These are phyloP conservation scores for Gryganskiella cystojenkinii DNA, from an alignment of 192 early-diverging fungal genomes.

Conservation along the genomic window DNA sequence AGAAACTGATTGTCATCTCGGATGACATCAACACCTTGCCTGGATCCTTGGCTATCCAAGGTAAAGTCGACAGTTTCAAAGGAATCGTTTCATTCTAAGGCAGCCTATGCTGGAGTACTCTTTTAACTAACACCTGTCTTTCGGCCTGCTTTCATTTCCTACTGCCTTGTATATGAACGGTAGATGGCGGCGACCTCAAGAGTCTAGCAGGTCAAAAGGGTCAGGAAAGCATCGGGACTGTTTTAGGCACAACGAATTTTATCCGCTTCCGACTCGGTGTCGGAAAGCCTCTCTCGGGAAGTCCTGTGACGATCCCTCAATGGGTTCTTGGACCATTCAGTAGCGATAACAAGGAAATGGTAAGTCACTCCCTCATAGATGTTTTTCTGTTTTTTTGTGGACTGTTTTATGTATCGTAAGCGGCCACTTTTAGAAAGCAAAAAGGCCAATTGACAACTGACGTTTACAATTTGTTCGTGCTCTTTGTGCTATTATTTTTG, in stretches of 20 bases:
- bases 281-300: slow-evolving; percentile 57
- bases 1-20: slow-evolving; percentile 66
- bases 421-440: too few species aligned
- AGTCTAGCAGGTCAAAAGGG: slow-evolving; percentile 65
- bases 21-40: slow-evolving; percentile 71
- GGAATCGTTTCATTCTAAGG: neutral
- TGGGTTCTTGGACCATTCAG: slow-evolving; percentile 62
- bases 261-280: slow-evolving; percentile 67
- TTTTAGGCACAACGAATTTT: slow-evolving; percentile 61
- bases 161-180: too few species aligned
- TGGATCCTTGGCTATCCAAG: slow-evolving; percentile 66
- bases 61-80: slow-evolving; percentile 13
- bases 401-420: too few species aligned
- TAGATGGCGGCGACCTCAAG: slow-evolving; percentile 57
- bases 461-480: too few species aligned
- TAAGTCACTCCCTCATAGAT: too few species aligned
- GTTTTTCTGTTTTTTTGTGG: too few species aligned
- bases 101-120: too few species aligned
- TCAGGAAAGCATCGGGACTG: slow-evolving; percentile 58
- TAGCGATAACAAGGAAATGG: slow-evolving; percentile 67
- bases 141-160: too few species aligned
- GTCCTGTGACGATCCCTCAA: slow-evolving; percentile 49
- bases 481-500: neutral
- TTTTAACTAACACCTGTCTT: too few species aligned
- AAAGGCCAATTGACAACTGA: too few species aligned